Conservation (phyloP, 768 basidiomycete species). For the Heimioporus sp. region DNA sequence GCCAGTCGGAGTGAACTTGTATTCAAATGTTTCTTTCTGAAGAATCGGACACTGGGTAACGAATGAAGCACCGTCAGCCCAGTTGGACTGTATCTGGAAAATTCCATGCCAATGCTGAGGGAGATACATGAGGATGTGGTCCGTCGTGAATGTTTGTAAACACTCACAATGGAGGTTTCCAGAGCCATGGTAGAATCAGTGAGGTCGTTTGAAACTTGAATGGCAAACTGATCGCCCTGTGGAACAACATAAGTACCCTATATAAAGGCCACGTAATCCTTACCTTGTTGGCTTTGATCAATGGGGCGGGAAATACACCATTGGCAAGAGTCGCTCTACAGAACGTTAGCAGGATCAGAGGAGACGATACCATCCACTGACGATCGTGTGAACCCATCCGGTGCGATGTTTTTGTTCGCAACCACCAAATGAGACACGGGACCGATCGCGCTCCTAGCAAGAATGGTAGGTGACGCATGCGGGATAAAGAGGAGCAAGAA, state of each 20-base stretch:
- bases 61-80: slow-evolving; percentile 35
- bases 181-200: slow-evolving; percentile 46
- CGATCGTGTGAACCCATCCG: slow-evolving; percentile 49
- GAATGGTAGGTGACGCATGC: background rate
- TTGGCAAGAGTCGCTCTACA: slow-evolving; percentile 42
- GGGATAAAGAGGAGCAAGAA: slow-evolving; percentile 6
- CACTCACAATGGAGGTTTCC: slow-evolving; percentile 40
- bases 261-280: background rate
- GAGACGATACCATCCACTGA: slow-evolving; percentile 11
- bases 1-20: slow-evolving; percentile 30
- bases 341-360: background rate
- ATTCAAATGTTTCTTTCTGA: slow-evolving; percentile 32
- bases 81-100: slow-evolving; percentile 27
- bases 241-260: background rate
- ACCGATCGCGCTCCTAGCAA: slow-evolving; percentile 11
- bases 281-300: slow-evolving; percentile 41
- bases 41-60: slow-evolving; percentile 46
- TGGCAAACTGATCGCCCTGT: slow-evolving; percentile 36
- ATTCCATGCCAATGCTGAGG: slow-evolving; percentile 34
- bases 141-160: background rate
- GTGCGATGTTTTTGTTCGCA: slow-evolving; percentile 39
- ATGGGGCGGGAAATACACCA: slow-evolving; percentile 45
- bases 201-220: slow-evolving; percentile 46
- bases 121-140: slow-evolving; percentile 13
- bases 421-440: slow-evolving; percentile 31